Conservation (phyloP, 1,284 basidiomycete species). For the Heterobasidion irregulare region DNA sequence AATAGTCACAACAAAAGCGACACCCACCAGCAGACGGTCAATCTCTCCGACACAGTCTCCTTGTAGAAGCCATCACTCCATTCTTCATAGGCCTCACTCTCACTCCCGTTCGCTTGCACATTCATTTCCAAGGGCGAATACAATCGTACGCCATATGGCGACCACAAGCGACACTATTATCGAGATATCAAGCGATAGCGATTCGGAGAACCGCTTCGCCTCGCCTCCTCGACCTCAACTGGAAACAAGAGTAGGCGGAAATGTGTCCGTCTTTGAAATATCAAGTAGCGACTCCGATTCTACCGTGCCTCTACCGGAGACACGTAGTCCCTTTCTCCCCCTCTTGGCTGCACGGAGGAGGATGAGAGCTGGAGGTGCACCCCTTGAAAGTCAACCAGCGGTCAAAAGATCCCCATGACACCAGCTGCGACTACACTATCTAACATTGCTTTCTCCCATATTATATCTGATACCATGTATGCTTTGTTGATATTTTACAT, state of each 20-base stretch:
- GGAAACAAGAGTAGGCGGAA: background rate
- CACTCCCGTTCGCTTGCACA: background rate
- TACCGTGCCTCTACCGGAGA: background rate
- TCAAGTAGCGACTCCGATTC: background rate
- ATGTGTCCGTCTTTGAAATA: background rate
- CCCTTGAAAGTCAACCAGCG: no score
- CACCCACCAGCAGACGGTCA: background rate
- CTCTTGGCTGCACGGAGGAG: background rate
- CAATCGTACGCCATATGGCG: background rate
- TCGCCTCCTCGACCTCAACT: background rate
- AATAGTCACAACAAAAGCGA: background rate
- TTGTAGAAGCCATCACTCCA: background rate
- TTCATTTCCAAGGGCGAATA: background rate
- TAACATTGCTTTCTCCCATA: no score
- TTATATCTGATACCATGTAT: no score
- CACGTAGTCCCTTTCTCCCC: background rate
- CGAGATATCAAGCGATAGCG: constrained; percentile 11
- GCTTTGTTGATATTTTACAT: no score
- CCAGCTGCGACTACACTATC: no score
- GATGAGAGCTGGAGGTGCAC: no score
- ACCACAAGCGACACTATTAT: constrained; percentile 10
- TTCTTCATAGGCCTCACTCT: background rate
- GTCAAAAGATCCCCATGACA: no score
- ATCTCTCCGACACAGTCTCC: background rate
- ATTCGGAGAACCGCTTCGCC: constrained; percentile 16